Conservation (phyloP, 371 early-diverging fungal species). For the Mucor piriformis region DNA sequence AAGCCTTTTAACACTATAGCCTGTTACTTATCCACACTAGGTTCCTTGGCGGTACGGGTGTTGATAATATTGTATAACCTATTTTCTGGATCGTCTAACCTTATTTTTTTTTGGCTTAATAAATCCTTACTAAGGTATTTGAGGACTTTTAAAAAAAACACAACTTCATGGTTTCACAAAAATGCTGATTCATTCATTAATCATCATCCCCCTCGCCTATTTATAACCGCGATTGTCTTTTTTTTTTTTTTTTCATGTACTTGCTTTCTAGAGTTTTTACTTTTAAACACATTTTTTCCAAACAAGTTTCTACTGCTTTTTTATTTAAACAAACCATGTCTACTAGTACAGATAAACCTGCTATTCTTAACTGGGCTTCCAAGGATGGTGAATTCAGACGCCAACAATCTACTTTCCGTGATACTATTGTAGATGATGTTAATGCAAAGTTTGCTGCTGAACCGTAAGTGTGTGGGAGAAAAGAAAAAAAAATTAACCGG, state of each 20-base stretch:
- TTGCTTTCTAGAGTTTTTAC: slow-evolving; percentile 10
- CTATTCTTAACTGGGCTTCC: slow-evolving; percentile 76
- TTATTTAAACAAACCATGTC: slow-evolving; percentile 15
- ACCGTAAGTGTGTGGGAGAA: slow-evolving; percentile 43
- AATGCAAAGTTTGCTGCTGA: slow-evolving; percentile 77
- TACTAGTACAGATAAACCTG: slow-evolving; percentile 13
- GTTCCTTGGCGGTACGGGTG: too few species aligned
- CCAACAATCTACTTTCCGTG: slow-evolving; percentile 85
- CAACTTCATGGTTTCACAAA: too few species aligned
- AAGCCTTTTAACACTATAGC: too few species aligned
- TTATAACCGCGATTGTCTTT: neutral
- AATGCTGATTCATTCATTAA: neutral
- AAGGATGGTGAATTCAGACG: slow-evolving; percentile 86
- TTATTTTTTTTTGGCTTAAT: too few species aligned
- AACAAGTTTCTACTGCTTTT: slow-evolving; percentile 1
- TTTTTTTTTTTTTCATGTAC: slow-evolving; percentile 9
- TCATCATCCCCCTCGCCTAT: neutral
- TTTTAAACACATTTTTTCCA: neutral
- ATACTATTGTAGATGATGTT: slow-evolving; percentile 59
- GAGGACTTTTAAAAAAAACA: too few species aligned
- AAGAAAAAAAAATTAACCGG: neutral
- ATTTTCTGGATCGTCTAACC: too few species aligned
- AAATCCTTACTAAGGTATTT: too few species aligned
- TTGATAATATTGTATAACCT: too few species aligned
- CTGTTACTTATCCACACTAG: too few species aligned